A percentile compares a stretch with the other conserved stretches of the same genome.
Conservation (phyloP, 75 land plant genomes). For the Pseudotsuga menziesii region DNA sequence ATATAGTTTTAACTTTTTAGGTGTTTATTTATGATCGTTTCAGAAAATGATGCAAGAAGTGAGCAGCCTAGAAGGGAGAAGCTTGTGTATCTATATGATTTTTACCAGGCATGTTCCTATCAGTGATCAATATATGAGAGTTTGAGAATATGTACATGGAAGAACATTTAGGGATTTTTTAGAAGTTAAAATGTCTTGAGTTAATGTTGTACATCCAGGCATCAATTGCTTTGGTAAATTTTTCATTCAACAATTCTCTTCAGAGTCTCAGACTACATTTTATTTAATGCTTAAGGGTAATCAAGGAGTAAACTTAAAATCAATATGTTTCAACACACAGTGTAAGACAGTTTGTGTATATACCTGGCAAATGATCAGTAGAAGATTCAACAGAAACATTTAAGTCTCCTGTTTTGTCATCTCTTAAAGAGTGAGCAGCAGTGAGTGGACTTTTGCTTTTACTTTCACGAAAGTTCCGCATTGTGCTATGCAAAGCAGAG, state of each 20-base stretch:
- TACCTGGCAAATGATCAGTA: neutral
- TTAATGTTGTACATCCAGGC: too few relatives aligned
- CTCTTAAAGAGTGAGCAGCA: neutral
- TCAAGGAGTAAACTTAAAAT: neutral
- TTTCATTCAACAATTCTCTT: neutral
- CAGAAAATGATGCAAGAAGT: too few relatives aligned
- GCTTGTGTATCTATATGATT: too few relatives aligned
- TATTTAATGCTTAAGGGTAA: neutral
- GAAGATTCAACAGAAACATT: slow-evolving; percentile 5
- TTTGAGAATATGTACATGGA: too few relatives aligned
- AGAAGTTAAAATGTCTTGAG: too few relatives aligned
- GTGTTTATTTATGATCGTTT: too few relatives aligned
- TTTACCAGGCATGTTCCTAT: too few relatives aligned
- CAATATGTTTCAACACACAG: neutral
- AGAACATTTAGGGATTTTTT: too few relatives aligned
- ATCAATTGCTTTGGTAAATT: too few relatives aligned
- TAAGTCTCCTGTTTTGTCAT: neutral
- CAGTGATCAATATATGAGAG: too few relatives aligned
- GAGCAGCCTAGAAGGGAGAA: too few relatives aligned
- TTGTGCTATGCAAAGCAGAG: slow-evolving; percentile 41
- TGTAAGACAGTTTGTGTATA: neutral
- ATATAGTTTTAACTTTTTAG: too few relatives aligned
- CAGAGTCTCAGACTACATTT: neutral
- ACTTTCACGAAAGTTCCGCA: slow-evolving; percentile 33
- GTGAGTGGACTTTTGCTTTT: slow-evolving; percentile 2